Conservation (phyloP, 2,329 filamentous ascomycete genomes). For the Fusarium papillatum region DNA sequence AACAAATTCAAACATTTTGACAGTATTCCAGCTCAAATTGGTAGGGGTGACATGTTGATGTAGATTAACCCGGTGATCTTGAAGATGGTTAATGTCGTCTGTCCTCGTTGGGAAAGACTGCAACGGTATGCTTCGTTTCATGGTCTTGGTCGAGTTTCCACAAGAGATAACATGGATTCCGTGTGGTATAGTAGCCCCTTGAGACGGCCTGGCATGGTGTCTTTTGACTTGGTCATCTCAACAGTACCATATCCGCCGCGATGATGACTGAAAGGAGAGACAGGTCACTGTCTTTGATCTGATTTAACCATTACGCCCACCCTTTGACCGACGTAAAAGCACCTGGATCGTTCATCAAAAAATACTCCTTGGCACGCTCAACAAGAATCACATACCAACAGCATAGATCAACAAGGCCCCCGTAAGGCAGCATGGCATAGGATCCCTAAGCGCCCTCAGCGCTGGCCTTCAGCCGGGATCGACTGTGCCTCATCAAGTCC, state of each 20-base stretch:
- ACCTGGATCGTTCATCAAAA: neutral
- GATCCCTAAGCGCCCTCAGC: neutral
- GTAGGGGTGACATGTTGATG: neutral
- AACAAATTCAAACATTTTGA: constrained; percentile 1
- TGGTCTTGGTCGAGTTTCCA: neutral
- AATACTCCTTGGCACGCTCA: neutral
- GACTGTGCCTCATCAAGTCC: constrained; percentile 1
- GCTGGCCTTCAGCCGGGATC: neutral
- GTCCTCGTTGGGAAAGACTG: neutral
- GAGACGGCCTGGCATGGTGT: neutral
- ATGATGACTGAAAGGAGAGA: neutral
- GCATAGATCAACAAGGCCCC: neutral
- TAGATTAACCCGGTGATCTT: neutral
- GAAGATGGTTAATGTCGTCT: neutral
- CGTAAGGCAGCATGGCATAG: neutral
- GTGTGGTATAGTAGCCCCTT: neutral
- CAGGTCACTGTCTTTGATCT: neutral
- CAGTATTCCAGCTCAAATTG: neutral
- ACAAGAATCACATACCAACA: neutral
- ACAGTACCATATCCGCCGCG: neutral
- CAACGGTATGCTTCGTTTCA: neutral
- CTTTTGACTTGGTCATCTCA: neutral
- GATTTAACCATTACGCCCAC: neutral
- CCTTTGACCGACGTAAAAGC: neutral
- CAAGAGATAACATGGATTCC: neutral